Conservation (phyloP, 345 rosid genomes). For the Euclidium syriacum region DNA sequence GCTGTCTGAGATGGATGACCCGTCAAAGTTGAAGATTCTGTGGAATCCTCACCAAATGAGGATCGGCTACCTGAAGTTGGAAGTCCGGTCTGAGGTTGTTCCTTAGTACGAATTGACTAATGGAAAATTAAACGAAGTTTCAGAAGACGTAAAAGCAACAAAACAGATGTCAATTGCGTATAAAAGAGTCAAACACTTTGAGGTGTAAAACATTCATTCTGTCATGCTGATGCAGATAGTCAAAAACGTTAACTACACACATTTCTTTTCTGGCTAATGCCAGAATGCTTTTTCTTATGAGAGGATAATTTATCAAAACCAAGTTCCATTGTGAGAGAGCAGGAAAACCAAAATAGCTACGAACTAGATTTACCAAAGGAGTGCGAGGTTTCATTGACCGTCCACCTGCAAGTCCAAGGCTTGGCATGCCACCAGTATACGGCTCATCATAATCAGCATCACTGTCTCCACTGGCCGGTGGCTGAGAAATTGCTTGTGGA, state of each 20-base stretch:
- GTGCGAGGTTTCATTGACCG: slow-evolving; percentile 39
- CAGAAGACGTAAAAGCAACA: neutral
- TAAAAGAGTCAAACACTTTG: neutral
- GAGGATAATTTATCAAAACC: neutral
- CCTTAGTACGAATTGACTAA: slow-evolving; percentile 64
- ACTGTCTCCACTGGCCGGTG: slow-evolving; percentile 28
- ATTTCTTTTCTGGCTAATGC: neutral
- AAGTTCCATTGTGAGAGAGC: neutral
- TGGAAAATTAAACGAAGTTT: slow-evolving; percentile 15
- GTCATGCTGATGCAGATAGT: neutral
- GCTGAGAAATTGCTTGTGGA: slow-evolving; percentile 20
- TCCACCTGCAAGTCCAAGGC: slow-evolving; percentile 53
- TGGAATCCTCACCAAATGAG: slow-evolving; percentile 25
- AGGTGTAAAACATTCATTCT: neutral
- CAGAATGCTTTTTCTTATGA: neutral
- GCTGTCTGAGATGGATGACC: slow-evolving; percentile 38
- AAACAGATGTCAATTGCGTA: neutral
- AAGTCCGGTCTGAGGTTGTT: slow-evolving; percentile 44
- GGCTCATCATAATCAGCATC: slow-evolving; percentile 33
- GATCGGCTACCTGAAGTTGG: slow-evolving; percentile 38
- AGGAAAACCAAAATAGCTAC: neutral
- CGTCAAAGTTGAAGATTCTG: slow-evolving; percentile 32
- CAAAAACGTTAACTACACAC: neutral
- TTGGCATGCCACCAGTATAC: slow-evolving; percentile 29
- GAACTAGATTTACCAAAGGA: slow-evolving; percentile 38